These are phyloP conservation scores for Talaromyces sp. DNA, from an alignment of 2,329 filamentous ascomycete genomes.

Conservation along the genomic window DNA sequence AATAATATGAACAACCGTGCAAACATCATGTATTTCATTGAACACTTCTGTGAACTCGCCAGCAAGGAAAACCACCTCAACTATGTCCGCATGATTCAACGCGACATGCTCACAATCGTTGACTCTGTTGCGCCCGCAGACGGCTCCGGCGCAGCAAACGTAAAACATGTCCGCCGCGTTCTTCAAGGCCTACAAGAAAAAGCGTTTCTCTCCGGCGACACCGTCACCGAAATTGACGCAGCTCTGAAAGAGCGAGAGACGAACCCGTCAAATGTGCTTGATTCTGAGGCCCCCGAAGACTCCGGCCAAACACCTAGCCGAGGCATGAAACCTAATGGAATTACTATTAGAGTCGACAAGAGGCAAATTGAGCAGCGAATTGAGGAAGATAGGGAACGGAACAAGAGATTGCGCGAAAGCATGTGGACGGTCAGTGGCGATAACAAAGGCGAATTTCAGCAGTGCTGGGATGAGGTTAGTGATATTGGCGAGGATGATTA, in stretches of 20 bases:
- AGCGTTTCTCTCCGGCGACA: slow-evolving; percentile 67
- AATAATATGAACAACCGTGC: slow-evolving; percentile 95
- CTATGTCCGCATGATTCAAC: slow-evolving; percentile 91
- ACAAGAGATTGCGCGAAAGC: slow-evolving; percentile 85
- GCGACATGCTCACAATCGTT: slow-evolving; percentile 86
- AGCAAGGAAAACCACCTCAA: slow-evolving; percentile 69
- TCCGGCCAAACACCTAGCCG: slow-evolving; percentile 29
- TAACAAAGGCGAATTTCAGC: slow-evolving; percentile 68
- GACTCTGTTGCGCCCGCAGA: slow-evolving; percentile 87
- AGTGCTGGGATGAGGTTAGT: slow-evolving; percentile 81
- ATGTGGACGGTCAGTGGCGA: slow-evolving; percentile 81
- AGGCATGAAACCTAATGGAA: slow-evolving; percentile 35
- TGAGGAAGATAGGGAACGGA: slow-evolving; percentile 91
- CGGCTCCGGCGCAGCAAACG: slow-evolving; percentile 84
- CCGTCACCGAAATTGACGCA: slow-evolving; percentile 74
- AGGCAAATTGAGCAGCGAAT: slow-evolving; percentile 91
- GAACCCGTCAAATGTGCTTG: slow-evolving; percentile 57
- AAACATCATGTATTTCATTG: slow-evolving; percentile 99
- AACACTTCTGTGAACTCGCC: slow-evolving; percentile 86
- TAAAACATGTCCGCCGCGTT: slow-evolving; percentile 84
- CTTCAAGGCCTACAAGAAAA: slow-evolving; percentile 67
- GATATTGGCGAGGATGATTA: slow-evolving; percentile 86
- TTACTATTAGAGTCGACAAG: slow-evolving; percentile 62
- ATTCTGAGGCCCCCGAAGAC: slow-evolving; percentile 35
- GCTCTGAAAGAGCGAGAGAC: slow-evolving; percentile 75